Percentiles rank a stretch among this genome's conserved stretches.
Conservation (phyloP, 1,284 basidiomycete genomes). For the Puccinia triticina region DNA sequence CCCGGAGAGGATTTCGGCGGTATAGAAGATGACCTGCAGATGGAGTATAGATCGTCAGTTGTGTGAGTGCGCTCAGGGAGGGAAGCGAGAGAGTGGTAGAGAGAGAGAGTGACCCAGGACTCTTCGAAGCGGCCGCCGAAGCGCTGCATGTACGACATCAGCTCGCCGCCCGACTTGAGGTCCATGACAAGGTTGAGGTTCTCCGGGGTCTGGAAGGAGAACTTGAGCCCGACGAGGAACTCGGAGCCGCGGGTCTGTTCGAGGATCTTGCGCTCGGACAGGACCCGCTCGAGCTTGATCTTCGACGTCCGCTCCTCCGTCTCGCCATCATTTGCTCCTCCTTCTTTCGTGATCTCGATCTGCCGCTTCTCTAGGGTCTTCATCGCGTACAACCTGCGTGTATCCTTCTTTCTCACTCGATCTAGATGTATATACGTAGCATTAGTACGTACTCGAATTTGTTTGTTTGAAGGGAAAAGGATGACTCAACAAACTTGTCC, state of each 20-base stretch:
- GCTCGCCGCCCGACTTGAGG: slow-evolving; percentile 63
- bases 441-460: not conserved
- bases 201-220: slow-evolving; percentile 60
- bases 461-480: not conserved
- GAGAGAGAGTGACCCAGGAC: slow-evolving; percentile 18
- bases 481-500: slow-evolving; percentile 59
- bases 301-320: slow-evolving; percentile 55
- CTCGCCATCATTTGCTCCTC: slow-evolving; percentile 51
- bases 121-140: slow-evolving; percentile 56
- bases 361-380: slow-evolving; percentile 62
- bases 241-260: slow-evolving; percentile 61
- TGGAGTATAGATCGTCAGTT: slow-evolving; percentile 49
- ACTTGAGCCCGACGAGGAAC: slow-evolving; percentile 62
- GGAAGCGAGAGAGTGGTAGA: not conserved
- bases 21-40: slow-evolving; percentile 57
- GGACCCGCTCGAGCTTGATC: slow-evolving; percentile 59
- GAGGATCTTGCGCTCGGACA: slow-evolving; percentile 62
- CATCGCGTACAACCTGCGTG: slow-evolving; percentile 62
- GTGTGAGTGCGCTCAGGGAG: not conserved
- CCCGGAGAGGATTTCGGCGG: slow-evolving; percentile 59
- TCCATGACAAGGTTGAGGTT: slow-evolving; percentile 62
- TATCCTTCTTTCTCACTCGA: slow-evolving; percentile 62
- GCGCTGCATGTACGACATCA: slow-evolving; percentile 60
- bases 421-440: slow-evolving; percentile 43
- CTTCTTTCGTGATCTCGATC: slow-evolving; percentile 53